Conservation (phyloP, 2,329 filamentous ascomycete genomes). For the Colletotrichum sublineola region DNA sequence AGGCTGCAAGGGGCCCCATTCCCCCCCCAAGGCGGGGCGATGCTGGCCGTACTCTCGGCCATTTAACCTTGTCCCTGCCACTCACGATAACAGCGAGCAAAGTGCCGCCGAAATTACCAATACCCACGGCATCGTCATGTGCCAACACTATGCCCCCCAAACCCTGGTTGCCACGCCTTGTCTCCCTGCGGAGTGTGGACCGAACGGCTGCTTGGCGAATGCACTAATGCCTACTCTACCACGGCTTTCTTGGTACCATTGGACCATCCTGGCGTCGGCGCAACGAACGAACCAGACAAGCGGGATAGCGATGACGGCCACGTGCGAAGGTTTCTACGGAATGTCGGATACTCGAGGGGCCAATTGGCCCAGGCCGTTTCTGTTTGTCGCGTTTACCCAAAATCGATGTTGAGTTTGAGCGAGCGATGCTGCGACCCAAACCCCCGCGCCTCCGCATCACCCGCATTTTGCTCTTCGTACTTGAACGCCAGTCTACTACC, state of each 20-base stretch:
- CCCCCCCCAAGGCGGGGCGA: constrained; percentile 12
- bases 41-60: constrained; percentile 35
- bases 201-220: neutral
- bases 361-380: neutral
- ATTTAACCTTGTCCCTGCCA: constrained; percentile 31
- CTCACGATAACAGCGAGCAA: constrained; percentile 39
- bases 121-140: constrained; percentile 38
- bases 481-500: constrained; percentile 16
- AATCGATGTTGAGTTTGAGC: constrained; percentile 26
- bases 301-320: neutral
- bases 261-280: neutral
- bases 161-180: constrained; percentile 2
- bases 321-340: neutral
- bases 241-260: neutral
- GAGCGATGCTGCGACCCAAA: constrained; percentile 33
- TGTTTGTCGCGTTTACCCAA: neutral
- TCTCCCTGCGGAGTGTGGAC: neutral
- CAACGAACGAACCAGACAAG: neutral
- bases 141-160: neutral
- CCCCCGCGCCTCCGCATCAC: constrained; percentile 37
- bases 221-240: neutral
- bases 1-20: neutral
- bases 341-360: neutral
- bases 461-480: constrained; percentile 27
- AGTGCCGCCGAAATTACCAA: constrained; percentile 34